Evolutionary conservation across 305 asterid genomes (phyloP).

Genomic region (Striga hermonthica): DNA sequence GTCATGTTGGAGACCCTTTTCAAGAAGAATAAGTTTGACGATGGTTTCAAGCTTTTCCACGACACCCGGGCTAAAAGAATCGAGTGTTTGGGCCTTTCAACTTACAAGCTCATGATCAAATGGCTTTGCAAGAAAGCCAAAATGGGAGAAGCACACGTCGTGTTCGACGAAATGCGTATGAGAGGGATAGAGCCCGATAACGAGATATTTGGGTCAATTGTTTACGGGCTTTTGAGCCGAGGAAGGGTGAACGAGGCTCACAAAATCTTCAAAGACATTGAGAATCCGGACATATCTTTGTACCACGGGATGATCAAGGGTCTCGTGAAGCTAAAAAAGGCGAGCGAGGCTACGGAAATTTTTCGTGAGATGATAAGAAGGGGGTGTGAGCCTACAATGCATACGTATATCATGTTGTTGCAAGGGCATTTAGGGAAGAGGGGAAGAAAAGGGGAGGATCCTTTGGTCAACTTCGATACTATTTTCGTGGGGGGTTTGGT

Average conservation of each 20-base stretch:
- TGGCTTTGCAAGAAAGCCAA: constrained; percentile 83
- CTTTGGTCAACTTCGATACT: constrained; percentile 82
- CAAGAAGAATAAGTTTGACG: constrained; percentile 51
- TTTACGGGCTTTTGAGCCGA: constrained; percentile 51
- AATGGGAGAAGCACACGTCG: constrained; percentile 48
- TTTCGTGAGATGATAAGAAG: constrained; percentile 78
- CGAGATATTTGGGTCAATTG: constrained; percentile 47
- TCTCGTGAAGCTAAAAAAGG: constrained; percentile 61
- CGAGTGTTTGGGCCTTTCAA: constrained; percentile 38
- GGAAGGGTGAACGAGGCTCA: constrained; percentile 70
- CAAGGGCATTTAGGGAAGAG: constrained; percentile 88
- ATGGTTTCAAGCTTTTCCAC: constrained; percentile 69
- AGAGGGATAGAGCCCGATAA: constrained; percentile 56
- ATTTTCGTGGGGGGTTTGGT: constrained; percentile 90
- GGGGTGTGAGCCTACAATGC: constrained; percentile 94
- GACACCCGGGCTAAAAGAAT: constrained; percentile 52
- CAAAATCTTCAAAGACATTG: constrained; percentile 44
- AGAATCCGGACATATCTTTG: constrained; percentile 54
- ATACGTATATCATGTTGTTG: constrained; percentile 80
- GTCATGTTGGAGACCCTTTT: constrained; percentile 63
- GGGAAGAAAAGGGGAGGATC: constrained; percentile 84
- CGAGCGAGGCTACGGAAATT: constrained; percentile 73
- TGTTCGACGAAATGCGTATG: constrained; percentile 69
- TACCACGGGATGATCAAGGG: constrained; percentile 91
- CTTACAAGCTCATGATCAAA: constrained; percentile 58